Percentiles rank a stretch among this genome's conserved stretches.
These are phyloP conservation scores for Stephania japonica DNA, from an alignment of 164 flowering plant species.

Conservation along the genomic window DNA sequence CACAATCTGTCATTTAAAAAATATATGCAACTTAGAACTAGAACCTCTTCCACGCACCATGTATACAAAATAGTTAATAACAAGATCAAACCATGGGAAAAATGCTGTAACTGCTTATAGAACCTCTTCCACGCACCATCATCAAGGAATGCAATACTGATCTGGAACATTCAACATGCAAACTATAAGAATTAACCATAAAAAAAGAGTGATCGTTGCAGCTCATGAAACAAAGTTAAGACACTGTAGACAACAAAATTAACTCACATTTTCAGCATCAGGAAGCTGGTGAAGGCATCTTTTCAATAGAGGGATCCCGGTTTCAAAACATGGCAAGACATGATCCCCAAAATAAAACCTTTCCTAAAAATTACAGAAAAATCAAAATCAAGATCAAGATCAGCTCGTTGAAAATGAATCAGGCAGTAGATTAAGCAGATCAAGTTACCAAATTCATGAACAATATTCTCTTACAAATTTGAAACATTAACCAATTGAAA, in stretches of 20 bases:
- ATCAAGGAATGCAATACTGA: slow-evolving; percentile 94
- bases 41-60: neutral
- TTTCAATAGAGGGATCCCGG: slow-evolving; percentile 85
- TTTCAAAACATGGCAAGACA: slow-evolving; percentile 88
- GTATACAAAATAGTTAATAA: neutral
- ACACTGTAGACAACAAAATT: neutral
- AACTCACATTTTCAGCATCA: slow-evolving; percentile 66
- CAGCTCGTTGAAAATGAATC: neutral
- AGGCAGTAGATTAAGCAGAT: too few species aligned
- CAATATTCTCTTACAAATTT: neutral
- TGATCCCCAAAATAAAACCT: slow-evolving; percentile 92
- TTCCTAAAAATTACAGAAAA: slow-evolving; percentile 48
- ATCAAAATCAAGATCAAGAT: slow-evolving; percentile 1
- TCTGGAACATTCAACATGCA: too few species aligned
- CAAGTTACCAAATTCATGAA: neutral
- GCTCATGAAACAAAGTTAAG: neutral
- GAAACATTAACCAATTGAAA: too few species aligned
- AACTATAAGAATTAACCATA: too few species aligned
- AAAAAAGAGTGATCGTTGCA: neutral
- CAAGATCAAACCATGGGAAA: too few species aligned
- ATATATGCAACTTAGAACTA: neutral
- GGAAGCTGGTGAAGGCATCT: slow-evolving; percentile 84
- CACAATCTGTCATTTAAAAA: slow-evolving; percentile 48
- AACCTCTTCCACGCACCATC: slow-evolving; percentile 99
- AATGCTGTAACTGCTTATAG: too few species aligned